Evolutionary conservation across 106 monocot genomes (phyloP), one percentile per base, ranked within the genome.

Genomic region (Phalaenopsis equestris): DNA sequence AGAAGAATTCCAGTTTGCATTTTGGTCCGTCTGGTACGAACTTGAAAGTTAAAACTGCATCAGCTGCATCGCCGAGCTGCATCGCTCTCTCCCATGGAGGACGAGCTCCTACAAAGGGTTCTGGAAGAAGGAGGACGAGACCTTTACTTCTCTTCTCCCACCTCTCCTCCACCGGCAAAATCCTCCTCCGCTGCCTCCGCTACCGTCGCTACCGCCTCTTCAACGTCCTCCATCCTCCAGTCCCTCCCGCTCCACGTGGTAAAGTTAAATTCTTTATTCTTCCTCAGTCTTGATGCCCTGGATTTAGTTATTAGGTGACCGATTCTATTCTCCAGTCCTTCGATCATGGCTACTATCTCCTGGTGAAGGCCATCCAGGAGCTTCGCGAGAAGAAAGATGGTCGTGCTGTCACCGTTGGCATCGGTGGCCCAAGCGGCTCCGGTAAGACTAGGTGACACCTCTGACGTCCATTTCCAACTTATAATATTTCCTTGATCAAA

Each of bases 161-260:
- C 75, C n/a, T 78, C 80, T 67, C 72, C 88, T 21, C 70, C 92
- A 4, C 41, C 70, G 38, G 61, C 88, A 16, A 56, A 89, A 41
- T 70, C 70, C 38, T 81, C 90, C 48, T 82, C 86, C 17, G 86
- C 56, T n/a, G 17, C 57, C 56, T 37, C 56, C 5, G 38, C 78
- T 18, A 7, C 78, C 56, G 17, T 49, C 56, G 55, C 56, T 2
- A 17, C 78, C 7, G 18, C 78, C 56, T 18, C 57, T 17, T 58
- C 78, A 18, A 17, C 57, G 30, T 78, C 91, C 52, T 96, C 96
- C 78, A 97, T 97, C 70, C 94, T 97, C 75, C 97, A 94, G 41
- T 94, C 94, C 42, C 94, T 97, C 49, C 94, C 97, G 75, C 94
- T 97, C 79, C 97, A 97, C 79, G 92, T 94, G 81, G 95, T 95